Base-by-base conservation (phyloP, 106 monocot genomes). In the Acanthochlamys bracteata region DNA sequence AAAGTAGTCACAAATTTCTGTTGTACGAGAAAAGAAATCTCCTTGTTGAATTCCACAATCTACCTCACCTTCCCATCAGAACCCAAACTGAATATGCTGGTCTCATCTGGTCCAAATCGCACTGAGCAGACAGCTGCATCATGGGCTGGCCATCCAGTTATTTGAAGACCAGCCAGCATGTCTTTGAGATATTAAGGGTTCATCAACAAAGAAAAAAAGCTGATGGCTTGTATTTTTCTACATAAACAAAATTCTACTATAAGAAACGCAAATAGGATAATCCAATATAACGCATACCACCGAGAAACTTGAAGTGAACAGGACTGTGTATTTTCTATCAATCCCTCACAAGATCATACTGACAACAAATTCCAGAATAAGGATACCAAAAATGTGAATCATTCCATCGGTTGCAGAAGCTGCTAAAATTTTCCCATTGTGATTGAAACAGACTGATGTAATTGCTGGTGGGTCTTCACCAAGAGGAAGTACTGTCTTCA, bases 321-420 rank as follows among this genome's bases (percentile, higher is more conserved):
- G n/a, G n/a, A n/a, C n/a, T n/a, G n/a, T n/a, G n/a, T n/a, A n/a
- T n/a, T n/a, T n/a, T n/a, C n/a, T n/a, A n/a, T n/a, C n/a, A n/a
- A n/a, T n/a, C n/a, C n/a, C n/a, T n/a, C n/a, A n/a, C n/a, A n/a
- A n/a, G n/a, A n/a, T n/a, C n/a, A n/a, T n/a, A 45, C 13, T 45
- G 43, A 45, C 43, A 45, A 20, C 25, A 20, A 66, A 49, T 42
- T 42, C n/a, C 3, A 45, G 24, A 24, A 42, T 24, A 12, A 89
- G 89, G 85, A 89, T 93, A 95, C 90, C 95, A 80, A 90, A 95
- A 79, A 90, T 88, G 64, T 95, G 95, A 71, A 95, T 87, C 86
- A 95, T 90, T 74, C 95, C 87, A 82, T 95, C 95, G 65, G 80
- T 82, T 61, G 95, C 86, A 64, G 84, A 74, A 39, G 87, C 95